phyloP scores from a whole-genome alignment of 148 eudicot species.

The Fagopyrum homotropicum region DNA sequence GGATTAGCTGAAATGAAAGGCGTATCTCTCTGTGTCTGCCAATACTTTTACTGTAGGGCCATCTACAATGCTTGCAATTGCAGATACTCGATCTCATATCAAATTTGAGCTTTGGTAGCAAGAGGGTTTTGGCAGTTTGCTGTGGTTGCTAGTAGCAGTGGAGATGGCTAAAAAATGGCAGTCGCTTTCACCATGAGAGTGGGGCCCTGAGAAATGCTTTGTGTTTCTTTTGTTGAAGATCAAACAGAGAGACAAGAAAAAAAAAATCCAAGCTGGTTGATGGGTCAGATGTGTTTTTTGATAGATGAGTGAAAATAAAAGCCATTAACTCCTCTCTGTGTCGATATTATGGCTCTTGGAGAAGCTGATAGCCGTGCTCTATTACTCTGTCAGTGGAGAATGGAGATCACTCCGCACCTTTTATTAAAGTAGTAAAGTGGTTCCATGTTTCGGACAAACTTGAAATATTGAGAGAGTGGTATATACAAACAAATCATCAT shows the following conservation, averaged over 20 bases:
- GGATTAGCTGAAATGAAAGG: slow-evolving; percentile 9
- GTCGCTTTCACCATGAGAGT: background rate
- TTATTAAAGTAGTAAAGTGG: too few species aligned
- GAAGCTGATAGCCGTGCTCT: background rate
- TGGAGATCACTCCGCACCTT: background rate
- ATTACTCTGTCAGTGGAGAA: background rate
- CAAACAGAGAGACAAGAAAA: background rate
- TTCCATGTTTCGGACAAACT: too few species aligned
- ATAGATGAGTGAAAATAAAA: background rate
- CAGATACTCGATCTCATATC: background rate
- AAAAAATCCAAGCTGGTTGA: background rate
- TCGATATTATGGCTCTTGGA: slow-evolving; percentile 3
- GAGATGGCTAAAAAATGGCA: background rate
- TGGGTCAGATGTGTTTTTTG: background rate
- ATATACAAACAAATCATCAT: too few species aligned
- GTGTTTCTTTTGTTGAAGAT: background rate
- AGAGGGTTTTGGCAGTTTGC: background rate
- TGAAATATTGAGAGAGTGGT: too few species aligned
- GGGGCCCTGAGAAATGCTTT: background rate
- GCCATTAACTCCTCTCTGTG: background rate
- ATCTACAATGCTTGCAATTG: background rate
- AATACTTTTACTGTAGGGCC: background rate
- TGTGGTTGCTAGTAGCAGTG: background rate
- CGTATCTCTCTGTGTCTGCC: background rate
- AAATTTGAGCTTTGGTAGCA: background rate